Conservation (phyloP, 495 filamentous ascomycete species). For the Pyrenula massariospora region DNA sequence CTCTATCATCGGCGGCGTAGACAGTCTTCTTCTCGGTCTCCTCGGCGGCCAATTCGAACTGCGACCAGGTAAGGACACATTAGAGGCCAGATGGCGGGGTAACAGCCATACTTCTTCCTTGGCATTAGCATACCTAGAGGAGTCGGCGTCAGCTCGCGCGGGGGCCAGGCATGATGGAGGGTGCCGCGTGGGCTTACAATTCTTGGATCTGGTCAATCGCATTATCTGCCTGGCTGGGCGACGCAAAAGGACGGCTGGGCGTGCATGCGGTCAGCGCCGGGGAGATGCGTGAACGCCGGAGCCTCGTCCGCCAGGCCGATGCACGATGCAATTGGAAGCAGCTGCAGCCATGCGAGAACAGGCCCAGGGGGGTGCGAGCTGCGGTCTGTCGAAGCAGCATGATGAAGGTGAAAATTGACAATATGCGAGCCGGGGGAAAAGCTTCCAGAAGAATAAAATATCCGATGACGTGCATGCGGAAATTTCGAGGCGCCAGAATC, state of each 20-base stretch:
- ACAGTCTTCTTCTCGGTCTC: conserved; percentile 42
- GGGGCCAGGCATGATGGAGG: not conserved
- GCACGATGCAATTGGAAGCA: not conserved
- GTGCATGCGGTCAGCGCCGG: not conserved
- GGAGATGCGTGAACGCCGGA: not conserved
- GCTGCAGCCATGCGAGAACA: not conserved
- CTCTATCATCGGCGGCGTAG: conserved; percentile 39
- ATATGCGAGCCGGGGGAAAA: too few species aligned
- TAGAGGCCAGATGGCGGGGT: not conserved
- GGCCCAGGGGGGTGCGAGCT: not conserved
- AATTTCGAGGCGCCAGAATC: too few species aligned
- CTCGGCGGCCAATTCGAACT: conserved; percentile 44
- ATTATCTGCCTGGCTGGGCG: conserved; percentile 15
- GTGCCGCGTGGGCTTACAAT: conserved; percentile 9
- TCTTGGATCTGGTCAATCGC: conserved; percentile 32
- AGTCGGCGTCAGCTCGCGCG: not conserved
- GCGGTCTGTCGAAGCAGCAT: not conserved
- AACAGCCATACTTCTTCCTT: conserved; percentile 24
- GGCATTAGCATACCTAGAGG: conserved; percentile 28
- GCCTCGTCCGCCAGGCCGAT: not conserved
- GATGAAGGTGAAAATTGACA: not conserved
- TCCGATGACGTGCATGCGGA: not conserved
- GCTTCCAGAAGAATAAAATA: too few species aligned
- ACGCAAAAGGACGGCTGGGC: not conserved
- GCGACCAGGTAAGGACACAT: not conserved